Percentiles rank a stretch among this genome's conserved stretches.
phyloP scores from a whole-genome alignment of 2,329 filamentous ascomycete species.

The Orbilia brochopaga region DNA sequence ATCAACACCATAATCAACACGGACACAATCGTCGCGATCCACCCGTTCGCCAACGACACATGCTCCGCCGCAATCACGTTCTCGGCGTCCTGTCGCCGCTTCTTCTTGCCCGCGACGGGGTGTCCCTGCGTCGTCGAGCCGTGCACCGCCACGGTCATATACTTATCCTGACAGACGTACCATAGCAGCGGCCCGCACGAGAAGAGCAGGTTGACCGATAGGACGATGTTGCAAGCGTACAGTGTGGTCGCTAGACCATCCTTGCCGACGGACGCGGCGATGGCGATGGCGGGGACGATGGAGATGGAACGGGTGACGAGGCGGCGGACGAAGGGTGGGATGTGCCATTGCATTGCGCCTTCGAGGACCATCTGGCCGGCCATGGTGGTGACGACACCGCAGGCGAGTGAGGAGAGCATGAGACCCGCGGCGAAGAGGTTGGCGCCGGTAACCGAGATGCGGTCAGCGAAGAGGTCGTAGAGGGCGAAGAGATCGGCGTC shows the following conservation, averaged over 20 bases:
- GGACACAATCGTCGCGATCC: slow-evolving; percentile 22
- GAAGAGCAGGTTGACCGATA: slow-evolving; percentile 56
- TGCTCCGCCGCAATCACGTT: slow-evolving; percentile 11
- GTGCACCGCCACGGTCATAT: slow-evolving; percentile 54
- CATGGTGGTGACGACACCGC: slow-evolving; percentile 51
- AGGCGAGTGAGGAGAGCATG: slow-evolving; percentile 49
- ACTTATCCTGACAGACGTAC: slow-evolving; percentile 55
- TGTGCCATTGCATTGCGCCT: slow-evolving; percentile 55
- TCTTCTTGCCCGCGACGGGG: slow-evolving; percentile 26
- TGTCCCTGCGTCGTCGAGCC: slow-evolving; percentile 30
- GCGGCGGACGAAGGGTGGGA: slow-evolving; percentile 55
- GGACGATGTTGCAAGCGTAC: slow-evolving; percentile 55
- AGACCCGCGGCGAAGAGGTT: slow-evolving; percentile 52
- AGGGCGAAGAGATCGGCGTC: slow-evolving; percentile 50
- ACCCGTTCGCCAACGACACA: slow-evolving; percentile 46
- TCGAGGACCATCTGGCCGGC: slow-evolving; percentile 54
- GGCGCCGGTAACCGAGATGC: slow-evolving; percentile 50
- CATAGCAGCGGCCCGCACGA: slow-evolving; percentile 56
- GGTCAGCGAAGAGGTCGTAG: slow-evolving; percentile 49
- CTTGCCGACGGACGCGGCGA: slow-evolving; percentile 56
- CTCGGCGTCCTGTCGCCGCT: slow-evolving; percentile 15
- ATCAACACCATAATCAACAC: slow-evolving; percentile 36
- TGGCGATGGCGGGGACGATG: slow-evolving; percentile 56
- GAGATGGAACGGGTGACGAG: slow-evolving; percentile 56
- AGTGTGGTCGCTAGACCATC: slow-evolving; percentile 55